Conservation (phyloP, 495 filamentous ascomycete species). For the Immersiella caudata region DNA sequence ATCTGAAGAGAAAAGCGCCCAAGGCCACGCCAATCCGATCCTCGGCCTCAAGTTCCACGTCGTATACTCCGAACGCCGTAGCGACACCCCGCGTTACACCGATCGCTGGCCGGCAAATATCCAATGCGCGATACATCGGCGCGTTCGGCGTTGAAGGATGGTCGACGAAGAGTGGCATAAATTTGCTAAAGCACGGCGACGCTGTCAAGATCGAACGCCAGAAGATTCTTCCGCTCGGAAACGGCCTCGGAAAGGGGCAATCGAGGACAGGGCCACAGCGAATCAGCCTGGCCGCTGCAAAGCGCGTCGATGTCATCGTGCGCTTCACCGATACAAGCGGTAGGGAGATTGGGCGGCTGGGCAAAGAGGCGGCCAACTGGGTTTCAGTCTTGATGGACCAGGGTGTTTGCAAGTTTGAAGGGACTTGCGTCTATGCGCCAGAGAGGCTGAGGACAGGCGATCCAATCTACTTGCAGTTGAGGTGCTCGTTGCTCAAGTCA, state of each 20-base stretch:
- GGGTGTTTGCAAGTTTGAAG: slow-evolving; percentile 84
- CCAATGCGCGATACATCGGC: slow-evolving; percentile 76
- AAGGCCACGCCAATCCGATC: slow-evolving; percentile 25
- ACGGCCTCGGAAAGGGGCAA: slow-evolving; percentile 55
- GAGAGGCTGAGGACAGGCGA: slow-evolving; percentile 87
- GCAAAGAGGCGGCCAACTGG: slow-evolving; percentile 90
- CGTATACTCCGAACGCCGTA: slow-evolving; percentile 7
- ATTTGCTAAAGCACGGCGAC: slow-evolving; percentile 76
- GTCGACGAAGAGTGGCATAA: slow-evolving; percentile 82
- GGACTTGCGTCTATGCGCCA: slow-evolving; percentile 84
- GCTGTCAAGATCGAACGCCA: slow-evolving; percentile 82
- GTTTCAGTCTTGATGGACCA: slow-evolving; percentile 92
- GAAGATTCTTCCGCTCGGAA: slow-evolving; percentile 66
- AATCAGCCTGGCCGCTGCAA: slow-evolving; percentile 52
- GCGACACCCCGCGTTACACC: not conserved
- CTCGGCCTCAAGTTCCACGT: slow-evolving; percentile 17
- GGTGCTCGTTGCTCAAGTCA: slow-evolving; percentile 71
- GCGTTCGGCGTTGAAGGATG: slow-evolving; percentile 90
- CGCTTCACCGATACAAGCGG: slow-evolving; percentile 82
- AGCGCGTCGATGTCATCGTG: slow-evolving; percentile 80
- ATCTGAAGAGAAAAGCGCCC: slow-evolving; percentile 33
- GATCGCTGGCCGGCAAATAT: slow-evolving; percentile 43
- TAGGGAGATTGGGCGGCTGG: slow-evolving; percentile 84
- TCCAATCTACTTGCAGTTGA: slow-evolving; percentile 85
- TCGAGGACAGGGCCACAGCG: slow-evolving; percentile 35